Evolutionary conservation across 352 stramenopile species (phyloP).

Genomic region (Phytophthora litchii): DNA sequence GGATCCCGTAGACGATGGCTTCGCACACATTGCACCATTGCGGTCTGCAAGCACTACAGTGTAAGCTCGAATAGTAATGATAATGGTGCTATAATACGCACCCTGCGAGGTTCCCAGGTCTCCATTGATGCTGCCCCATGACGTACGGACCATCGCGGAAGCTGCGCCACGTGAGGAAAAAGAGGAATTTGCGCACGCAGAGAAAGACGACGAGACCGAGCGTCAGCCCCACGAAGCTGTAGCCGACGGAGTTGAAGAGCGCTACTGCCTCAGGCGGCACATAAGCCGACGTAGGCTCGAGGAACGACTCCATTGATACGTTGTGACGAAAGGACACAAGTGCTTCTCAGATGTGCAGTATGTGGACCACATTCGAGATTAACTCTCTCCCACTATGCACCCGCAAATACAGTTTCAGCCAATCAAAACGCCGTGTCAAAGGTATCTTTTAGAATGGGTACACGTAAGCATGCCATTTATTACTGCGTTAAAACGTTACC

Average conservation of each 20-base stretch:
- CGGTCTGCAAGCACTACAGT: constrained; percentile 33
- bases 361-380: background rate
- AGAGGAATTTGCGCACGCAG: constrained; percentile 70
- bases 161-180: constrained; percentile 83
- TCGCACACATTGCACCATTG: constrained; percentile 88
- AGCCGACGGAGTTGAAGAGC: constrained; percentile 66
- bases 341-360: background rate
- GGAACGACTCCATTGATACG: constrained; percentile 36
- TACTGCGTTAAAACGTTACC: constrained; percentile 2
- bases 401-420: background rate
- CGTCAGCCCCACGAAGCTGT: constrained; percentile 53
- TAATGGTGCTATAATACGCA: constrained; percentile 21
- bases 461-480: background rate
- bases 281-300: constrained; percentile 55
- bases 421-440: constrained; percentile 6
- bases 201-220: constrained; percentile 60
- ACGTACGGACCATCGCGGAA: constrained; percentile 81
- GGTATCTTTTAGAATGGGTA: constrained; percentile 20
- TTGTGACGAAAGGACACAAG: constrained; percentile 14
- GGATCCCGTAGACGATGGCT: constrained; percentile 81
- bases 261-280: constrained; percentile 54
- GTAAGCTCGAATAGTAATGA: constrained; percentile 3
- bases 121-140: constrained; percentile 77
- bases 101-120: constrained; percentile 74
- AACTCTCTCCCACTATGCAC: constrained; percentile 12